A percentile compares a stretch with the other conserved stretches of the same genome.
phyloP scores from a whole-genome alignment of 306 rosid species.

The Cicer bijugum region DNA sequence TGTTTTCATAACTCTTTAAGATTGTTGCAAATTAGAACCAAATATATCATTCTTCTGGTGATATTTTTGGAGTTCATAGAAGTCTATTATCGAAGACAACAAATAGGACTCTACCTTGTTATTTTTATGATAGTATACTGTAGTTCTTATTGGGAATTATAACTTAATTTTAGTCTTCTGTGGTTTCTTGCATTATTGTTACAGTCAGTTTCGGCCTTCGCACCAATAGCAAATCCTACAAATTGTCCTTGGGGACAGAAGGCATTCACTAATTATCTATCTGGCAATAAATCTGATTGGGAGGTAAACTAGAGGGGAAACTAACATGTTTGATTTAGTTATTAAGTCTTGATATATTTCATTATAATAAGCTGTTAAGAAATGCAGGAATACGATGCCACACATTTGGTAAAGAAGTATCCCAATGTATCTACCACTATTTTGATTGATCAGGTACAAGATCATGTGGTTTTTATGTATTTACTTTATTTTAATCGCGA shows the following conservation, averaged over 20 bases:
- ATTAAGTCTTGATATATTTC: slow-evolving; percentile 24
- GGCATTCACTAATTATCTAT: slow-evolving; percentile 90
- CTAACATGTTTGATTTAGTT: background rate
- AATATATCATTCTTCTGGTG: slow-evolving; percentile 15
- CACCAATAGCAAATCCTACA: slow-evolving; percentile 82
- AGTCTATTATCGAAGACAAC: background rate
- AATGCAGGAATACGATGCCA: slow-evolving; percentile 94
- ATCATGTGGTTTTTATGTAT: background rate
- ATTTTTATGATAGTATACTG: slow-evolving; percentile 3
- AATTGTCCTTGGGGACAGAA: slow-evolving; percentile 94
- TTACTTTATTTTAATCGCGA: background rate
- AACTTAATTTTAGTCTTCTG: slow-evolving; percentile 15
- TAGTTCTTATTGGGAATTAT: slow-evolving; percentile 26
- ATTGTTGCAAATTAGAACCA: slow-evolving; percentile 27
- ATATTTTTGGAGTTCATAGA: background rate
- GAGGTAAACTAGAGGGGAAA: slow-evolving; percentile 61
- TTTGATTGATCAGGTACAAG: slow-evolving; percentile 88
- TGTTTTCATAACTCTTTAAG: background rate
- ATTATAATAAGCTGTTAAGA: slow-evolving; percentile 28
- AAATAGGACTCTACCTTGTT: background rate
- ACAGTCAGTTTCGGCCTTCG: slow-evolving; percentile 89
- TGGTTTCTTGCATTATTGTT: slow-evolving; percentile 35
- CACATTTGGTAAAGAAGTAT: slow-evolving; percentile 61
- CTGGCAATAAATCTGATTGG: slow-evolving; percentile 78
- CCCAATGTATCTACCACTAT: slow-evolving; percentile 66